Evolutionary conservation across 176 grass and related monocot genomes (phyloP).

Genomic region (Otatea glauca): DNA sequence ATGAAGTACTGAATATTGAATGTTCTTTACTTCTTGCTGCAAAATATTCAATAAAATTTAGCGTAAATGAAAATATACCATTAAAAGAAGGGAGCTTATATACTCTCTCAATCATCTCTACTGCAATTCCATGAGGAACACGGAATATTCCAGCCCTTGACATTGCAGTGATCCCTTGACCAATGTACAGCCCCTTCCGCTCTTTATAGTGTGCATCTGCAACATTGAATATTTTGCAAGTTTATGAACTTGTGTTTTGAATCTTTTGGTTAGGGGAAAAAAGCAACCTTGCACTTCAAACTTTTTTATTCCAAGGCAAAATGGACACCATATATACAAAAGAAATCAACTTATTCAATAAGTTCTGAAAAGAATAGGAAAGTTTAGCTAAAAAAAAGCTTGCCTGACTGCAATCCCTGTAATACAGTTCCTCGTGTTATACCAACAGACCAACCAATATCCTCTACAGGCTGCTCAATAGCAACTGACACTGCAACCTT

Average conservation of each 20-base stretch:
- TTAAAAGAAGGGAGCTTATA: constrained; percentile 94
- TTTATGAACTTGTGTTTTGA: constrained; percentile 11
- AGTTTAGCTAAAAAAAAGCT: constrained; percentile 27
- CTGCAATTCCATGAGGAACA: constrained; percentile 80
- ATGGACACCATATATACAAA: constrained; percentile 22
- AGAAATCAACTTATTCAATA: constrained; percentile 34
- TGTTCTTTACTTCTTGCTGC: constrained; percentile 22
- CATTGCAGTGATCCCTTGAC: constrained; percentile 75
- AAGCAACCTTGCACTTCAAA: constrained; percentile 23
- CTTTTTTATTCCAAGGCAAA: constrained; percentile 20
- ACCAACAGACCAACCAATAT: constrained; percentile 75
- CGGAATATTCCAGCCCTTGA: constrained; percentile 90
- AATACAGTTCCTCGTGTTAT: constrained; percentile 89
- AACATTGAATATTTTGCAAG: constrained; percentile 41
- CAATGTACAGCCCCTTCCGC: constrained; percentile 86
- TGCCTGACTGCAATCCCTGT: constrained; percentile 74
- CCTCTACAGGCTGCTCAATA: constrained; percentile 65
- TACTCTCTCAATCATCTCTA: constrained; percentile 85
- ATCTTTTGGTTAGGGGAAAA: constrained; percentile 7
- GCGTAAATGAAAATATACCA: constrained; percentile 53
- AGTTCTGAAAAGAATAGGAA: constrained; percentile 14
- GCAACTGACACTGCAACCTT: constrained; percentile 85
- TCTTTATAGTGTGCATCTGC: constrained; percentile 86
- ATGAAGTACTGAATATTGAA: background rate
- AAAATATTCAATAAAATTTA: constrained; percentile 7